Evolutionary conservation across 2,329 filamentous ascomycete species (phyloP).

Genomic region (Phymatotrichopsis omnivora): DNA sequence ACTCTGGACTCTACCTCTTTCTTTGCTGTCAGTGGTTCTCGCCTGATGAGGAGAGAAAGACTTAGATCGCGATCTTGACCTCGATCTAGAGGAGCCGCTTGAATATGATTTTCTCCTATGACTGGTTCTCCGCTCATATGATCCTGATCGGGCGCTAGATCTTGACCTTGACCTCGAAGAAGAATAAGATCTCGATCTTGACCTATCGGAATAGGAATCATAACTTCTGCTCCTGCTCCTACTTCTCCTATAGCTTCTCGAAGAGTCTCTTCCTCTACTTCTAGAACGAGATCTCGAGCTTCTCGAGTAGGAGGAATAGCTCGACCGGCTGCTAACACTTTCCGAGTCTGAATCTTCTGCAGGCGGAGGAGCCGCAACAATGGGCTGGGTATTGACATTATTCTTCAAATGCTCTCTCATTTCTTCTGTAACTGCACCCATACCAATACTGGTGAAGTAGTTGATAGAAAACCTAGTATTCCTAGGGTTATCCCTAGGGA

Average conservation of each 20-base stretch:
- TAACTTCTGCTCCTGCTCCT: constrained; percentile 26
- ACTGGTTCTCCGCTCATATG: background rate
- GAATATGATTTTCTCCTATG: background rate
- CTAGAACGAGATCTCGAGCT: constrained; percentile 25
- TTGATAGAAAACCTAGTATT: constrained; percentile 97
- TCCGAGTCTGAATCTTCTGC: constrained; percentile 54
- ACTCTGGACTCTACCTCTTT: constrained; percentile 6
- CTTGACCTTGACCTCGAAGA: constrained; percentile 41
- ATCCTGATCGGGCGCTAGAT: background rate
- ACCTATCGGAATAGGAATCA: constrained; percentile 38
- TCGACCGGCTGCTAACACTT: constrained; percentile 55
- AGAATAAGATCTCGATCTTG: constrained; percentile 44
- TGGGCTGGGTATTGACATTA: constrained; percentile 74
- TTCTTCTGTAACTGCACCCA: constrained; percentile 87
- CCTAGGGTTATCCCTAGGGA: constrained; percentile 77
- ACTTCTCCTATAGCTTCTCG: constrained; percentile 20
- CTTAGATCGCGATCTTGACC: constrained; percentile 19
- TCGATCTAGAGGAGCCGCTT: constrained; percentile 2
- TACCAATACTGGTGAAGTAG: constrained; percentile 96
- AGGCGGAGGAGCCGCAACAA: constrained; percentile 51
- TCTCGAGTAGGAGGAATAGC: constrained; percentile 53
- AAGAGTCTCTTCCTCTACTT: constrained; percentile 19
- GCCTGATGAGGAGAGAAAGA: constrained; percentile 17
- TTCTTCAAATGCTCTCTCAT: constrained; percentile 78
- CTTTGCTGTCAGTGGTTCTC: constrained; percentile 10